phyloP scores from a whole-genome alignment of 2,329 filamentous ascomycete species.

The Botrytis hyacinthi region DNA sequence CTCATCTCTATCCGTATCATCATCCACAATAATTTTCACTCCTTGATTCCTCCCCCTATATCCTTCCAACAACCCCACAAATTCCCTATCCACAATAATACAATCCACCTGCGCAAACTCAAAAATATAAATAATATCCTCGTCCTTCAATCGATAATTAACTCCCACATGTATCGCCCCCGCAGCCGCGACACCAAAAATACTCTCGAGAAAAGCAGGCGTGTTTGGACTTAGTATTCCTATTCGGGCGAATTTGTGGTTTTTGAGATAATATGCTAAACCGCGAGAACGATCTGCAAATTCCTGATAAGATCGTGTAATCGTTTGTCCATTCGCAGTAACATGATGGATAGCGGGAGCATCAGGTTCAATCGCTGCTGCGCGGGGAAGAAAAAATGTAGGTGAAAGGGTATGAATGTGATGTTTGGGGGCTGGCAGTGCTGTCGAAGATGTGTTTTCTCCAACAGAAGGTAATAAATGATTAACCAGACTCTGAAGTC shows the following conservation, averaged over 20 bases:
- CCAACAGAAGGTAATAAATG: slow-evolving; percentile 48
- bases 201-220: slow-evolving; percentile 85
- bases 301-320: slow-evolving; percentile 76
- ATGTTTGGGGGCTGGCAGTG: slow-evolving; percentile 36
- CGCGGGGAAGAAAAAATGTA: slow-evolving; percentile 81
- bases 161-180: slow-evolving; percentile 74
- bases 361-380: slow-evolving; percentile 83
- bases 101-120: slow-evolving; percentile 80
- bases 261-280: slow-evolving; percentile 81
- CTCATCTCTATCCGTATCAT: slow-evolving; percentile 74
- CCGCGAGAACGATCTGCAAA: slow-evolving; percentile 84
- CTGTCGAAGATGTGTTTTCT: slow-evolving; percentile 19
- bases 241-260: slow-evolving; percentile 70
- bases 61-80: slow-evolving; percentile 62
- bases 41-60: slow-evolving; percentile 61
- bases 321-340: slow-evolving; percentile 69
- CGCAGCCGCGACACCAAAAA: slow-evolving; percentile 82
- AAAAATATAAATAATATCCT: slow-evolving; percentile 90
- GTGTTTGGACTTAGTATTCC: slow-evolving; percentile 91
- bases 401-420: slow-evolving; percentile 75
- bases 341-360: slow-evolving; percentile 83
- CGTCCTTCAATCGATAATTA: slow-evolving; percentile 73
- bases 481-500: slow-evolving; percentile 57
- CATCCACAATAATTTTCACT: slow-evolving; percentile 73
- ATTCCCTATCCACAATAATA: slow-evolving; percentile 86